These are phyloP conservation scores for Claviceps sp. DNA, from an alignment of 2,329 filamentous ascomycete genomes.

Conservation along the genomic window DNA sequence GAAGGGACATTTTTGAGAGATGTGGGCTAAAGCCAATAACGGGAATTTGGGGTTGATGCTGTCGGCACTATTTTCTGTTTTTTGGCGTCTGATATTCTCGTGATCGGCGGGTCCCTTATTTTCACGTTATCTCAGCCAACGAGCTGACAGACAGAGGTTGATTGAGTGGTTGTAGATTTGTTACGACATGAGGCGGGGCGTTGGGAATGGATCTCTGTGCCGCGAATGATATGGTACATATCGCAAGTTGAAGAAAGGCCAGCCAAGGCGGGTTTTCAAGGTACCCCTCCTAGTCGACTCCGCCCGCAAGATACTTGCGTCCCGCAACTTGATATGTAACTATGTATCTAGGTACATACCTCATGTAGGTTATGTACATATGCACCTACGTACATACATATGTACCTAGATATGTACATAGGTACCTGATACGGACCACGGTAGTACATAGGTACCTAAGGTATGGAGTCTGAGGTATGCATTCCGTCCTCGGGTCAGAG, in stretches of 20 bases:
- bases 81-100: neutral
- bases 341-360: no score
- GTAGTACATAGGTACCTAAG: no score
- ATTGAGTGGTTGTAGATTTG: neutral
- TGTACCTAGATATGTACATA: no score
- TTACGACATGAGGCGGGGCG: constrained; percentile 6
- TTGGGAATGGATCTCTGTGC: neutral
- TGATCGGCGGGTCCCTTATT: neutral
- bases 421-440: no score
- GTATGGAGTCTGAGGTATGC: no score
- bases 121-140: neutral
- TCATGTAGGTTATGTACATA: no score
- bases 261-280: neutral
- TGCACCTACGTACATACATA: no score
- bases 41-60: neutral
- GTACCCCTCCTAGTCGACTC: neutral
- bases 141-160: neutral
- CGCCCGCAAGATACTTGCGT: neutral
- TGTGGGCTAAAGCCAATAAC: neutral
- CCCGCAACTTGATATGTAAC: no score
- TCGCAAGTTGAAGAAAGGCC: neutral
- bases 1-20: constrained; percentile 50
- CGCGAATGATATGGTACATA: constrained; percentile 8
- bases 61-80: neutral
- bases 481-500: no score